These are phyloP conservation scores for Phytopythium chamaehyphon DNA, from an alignment of 352 stramenopile genomes.

Conservation along the genomic window DNA sequence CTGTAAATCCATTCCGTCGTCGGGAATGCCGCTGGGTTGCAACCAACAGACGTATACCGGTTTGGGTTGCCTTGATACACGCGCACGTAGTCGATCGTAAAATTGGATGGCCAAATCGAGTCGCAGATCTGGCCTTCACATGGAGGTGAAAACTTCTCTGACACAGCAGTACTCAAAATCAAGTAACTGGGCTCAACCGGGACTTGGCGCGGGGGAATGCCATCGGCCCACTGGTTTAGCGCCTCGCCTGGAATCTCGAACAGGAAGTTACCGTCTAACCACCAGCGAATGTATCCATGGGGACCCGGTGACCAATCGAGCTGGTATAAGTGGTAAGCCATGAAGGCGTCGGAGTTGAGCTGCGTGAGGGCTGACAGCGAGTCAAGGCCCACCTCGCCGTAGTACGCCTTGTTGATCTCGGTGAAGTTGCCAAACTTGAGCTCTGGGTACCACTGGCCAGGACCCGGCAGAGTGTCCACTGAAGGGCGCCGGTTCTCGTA, in stretches of 20 bases:
- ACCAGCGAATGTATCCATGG: constrained; percentile 92
- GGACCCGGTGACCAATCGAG: constrained; percentile 94
- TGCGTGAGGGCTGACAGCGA: constrained; percentile 93
- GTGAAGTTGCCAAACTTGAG: constrained; percentile 85
- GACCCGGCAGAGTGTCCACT: constrained; percentile 42
- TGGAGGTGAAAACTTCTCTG: constrained; percentile 92
- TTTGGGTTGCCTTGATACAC: constrained; percentile 93
- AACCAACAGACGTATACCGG: constrained; percentile 90
- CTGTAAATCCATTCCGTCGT: constrained; percentile 91
- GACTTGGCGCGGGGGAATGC: constrained; percentile 78
- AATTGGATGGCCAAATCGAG: constrained; percentile 89
- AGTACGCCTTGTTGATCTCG: constrained; percentile 94
- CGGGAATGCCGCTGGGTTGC: constrained; percentile 88
- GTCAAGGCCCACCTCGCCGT: constrained; percentile 92
- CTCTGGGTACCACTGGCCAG: constrained; percentile 90
- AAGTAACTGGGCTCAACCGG: constrained; percentile 96
- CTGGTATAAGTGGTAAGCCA: constrained; percentile 92
- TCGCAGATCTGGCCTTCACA: constrained; percentile 92
- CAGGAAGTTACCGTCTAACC: constrained; percentile 91
- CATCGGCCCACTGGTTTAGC: constrained; percentile 75
- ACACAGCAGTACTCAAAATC: constrained; percentile 97
- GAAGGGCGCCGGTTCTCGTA: constrained; percentile 55
- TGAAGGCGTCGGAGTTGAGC: constrained; percentile 89
- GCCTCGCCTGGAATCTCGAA: constrained; percentile 90
- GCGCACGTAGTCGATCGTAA: constrained; percentile 95